Percentiles rank a stretch among this genome's conserved stretches.
Conservation (phyloP, 2,329 filamentous ascomycete genomes). For the Aspergillus alliaceus region DNA sequence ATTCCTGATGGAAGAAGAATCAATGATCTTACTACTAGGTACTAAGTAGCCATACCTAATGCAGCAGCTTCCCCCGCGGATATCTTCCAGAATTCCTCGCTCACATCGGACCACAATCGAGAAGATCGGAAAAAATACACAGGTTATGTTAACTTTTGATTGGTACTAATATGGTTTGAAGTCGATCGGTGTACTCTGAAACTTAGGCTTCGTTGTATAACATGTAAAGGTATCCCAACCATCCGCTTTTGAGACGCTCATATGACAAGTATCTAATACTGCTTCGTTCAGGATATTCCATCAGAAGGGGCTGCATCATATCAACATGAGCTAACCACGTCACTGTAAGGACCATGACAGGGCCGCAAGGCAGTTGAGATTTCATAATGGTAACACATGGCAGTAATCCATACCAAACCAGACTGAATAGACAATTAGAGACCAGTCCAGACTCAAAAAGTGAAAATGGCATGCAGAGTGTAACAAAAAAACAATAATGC, state of each 20-base stretch:
- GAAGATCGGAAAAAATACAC: not conserved
- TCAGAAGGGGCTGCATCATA: not conserved
- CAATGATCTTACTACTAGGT: no score
- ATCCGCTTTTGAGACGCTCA: not conserved
- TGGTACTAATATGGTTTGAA: not conserved
- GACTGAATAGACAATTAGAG: not conserved
- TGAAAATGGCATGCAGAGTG: not conserved
- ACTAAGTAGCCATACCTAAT: no score
- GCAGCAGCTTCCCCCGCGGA: no score
- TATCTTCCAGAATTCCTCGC: no score
- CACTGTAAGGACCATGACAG: not conserved
- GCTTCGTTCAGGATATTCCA: not conserved
- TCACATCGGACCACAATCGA: no score
- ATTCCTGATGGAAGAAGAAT: no score
- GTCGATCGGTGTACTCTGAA: not conserved
- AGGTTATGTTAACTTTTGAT: not conserved
- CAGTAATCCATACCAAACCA: not conserved
- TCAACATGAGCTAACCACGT: not conserved
- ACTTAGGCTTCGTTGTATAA: not conserved
- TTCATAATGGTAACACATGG: not conserved
- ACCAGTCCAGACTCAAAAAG: not conserved
- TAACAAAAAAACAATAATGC: slow-evolving; percentile 11
- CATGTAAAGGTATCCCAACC: not conserved
- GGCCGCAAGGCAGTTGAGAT: not conserved
- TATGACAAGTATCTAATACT: not conserved